These are phyloP conservation scores for Solanum bulbocastanum DNA, from an alignment of 257 asterid species.

Conservation along the genomic window DNA sequence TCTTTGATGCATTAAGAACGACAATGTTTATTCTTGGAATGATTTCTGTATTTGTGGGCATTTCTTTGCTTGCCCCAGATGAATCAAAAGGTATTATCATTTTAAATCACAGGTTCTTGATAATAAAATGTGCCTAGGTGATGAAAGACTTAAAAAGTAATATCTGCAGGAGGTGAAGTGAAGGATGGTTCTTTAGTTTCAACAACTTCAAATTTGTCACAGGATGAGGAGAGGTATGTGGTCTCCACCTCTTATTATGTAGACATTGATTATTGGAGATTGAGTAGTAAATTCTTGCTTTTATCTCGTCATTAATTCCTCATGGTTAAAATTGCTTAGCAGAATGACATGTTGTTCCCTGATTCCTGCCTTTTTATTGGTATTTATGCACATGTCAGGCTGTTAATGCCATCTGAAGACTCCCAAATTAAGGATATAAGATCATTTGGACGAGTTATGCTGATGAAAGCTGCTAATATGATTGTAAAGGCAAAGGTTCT, in stretches of 20 bases:
- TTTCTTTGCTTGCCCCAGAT: constrained; percentile 93
- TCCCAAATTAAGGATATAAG: constrained; percentile 54
- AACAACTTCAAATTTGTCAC: constrained; percentile 32
- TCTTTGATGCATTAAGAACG: constrained; percentile 74
- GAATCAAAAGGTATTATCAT: constrained; percentile 63
- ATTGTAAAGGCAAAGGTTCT: constrained; percentile 66
- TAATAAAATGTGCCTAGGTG: neutral
- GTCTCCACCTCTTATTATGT: neutral
- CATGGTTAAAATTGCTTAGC: neutral
- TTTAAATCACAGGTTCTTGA: neutral
- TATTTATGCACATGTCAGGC: constrained; percentile 26
- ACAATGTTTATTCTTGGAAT: constrained; percentile 91
- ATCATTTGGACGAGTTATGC: constrained; percentile 42
- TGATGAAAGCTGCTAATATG: constrained; percentile 40
- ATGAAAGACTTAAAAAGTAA: constrained; percentile 6
- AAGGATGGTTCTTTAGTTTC: constrained; percentile 55
- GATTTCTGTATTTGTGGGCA: constrained; percentile 88
- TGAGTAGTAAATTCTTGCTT: neutral
- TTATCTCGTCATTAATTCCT: neutral
- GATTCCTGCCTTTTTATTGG: neutral
- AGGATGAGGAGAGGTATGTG: constrained; percentile 61
- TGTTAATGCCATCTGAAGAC: constrained; percentile 39
- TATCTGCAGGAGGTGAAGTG: constrained; percentile 52
- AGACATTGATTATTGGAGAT: neutral
- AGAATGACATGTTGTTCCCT: neutral